Base-by-base conservation (phyloP, 2,329 filamentous ascomycete genomes). In the Trichophyton schoenleinii region DNA sequence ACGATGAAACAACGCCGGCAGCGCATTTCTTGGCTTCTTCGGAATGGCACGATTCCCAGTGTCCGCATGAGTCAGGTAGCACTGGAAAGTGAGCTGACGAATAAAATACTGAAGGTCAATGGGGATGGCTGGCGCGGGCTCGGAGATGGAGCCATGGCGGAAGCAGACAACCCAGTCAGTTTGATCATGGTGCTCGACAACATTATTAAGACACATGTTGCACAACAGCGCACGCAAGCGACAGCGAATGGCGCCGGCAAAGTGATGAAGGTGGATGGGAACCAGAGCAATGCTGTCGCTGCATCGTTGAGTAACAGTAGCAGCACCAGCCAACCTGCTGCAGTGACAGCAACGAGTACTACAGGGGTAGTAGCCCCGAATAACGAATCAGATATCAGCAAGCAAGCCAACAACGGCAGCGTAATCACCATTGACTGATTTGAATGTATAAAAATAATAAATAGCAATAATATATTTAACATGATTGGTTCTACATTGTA, bases 61-160 rank as follows among this genome's bases (percentile, higher is more conserved):
- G 65, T 36, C 61, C 59, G 57, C 53, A 63, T 41, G 64, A 65
- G 20, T 63, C 63, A 53, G 64, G 63, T n/a, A 64, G 67, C 41
- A 18, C 55, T 70, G 15, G 65, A 66, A 59, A 61, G 57, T 22
- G 66, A 62, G 11, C 62, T 75, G 25, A 68, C 65, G 36, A 69
- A 73, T 53, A 70, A 66, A 22, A 62, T 77, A 46, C 75, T 73
- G 63, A 67, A 68, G 38, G 69, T 70, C 2, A 71, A 68, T 44
- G 73, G 73, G 41, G 65, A 73, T 58, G 73, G 74, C 3, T 77
- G 74, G 74, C 70, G 68, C 53, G 74, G 74, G 11, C 66, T 75
- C 13, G 73, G 71, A 9, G 71, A 70, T 62, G 74, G 74, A 15
- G 72, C 69, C 36, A 67, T 75, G 36, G 70, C 72, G 11, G 67